phyloP scores from a whole-genome alignment of 306 rosid genomes.

The Betula pendula region DNA sequence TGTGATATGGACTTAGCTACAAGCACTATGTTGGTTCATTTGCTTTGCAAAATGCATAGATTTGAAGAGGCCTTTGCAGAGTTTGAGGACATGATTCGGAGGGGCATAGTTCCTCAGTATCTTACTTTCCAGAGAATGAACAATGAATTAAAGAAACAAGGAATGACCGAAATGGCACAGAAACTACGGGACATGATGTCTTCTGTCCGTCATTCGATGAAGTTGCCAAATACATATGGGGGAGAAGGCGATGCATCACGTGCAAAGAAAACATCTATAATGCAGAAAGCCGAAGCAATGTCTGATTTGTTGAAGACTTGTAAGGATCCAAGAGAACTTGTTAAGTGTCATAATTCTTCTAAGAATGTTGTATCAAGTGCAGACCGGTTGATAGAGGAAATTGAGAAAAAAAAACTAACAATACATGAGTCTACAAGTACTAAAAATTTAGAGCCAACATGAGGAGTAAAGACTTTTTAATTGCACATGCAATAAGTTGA shows the following conservation, averaged over 20 bases:
- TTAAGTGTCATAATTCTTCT: conserved; percentile 43
- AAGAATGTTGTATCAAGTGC: conserved; percentile 46
- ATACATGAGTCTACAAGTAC: conserved; percentile 24
- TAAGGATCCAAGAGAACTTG: conserved; percentile 66
- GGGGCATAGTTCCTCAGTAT: conserved; percentile 83
- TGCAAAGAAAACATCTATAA: conserved; percentile 57
- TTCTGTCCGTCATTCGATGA: conserved; percentile 67
- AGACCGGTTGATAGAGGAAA: conserved; percentile 51
- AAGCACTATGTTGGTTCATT: conserved; percentile 75
- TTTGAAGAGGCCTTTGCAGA: conserved; percentile 68
- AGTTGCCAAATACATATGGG: conserved; percentile 64
- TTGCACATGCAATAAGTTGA: conserved; percentile 2
- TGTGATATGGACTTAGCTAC: conserved; percentile 80
- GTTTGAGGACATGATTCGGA: conserved; percentile 76
- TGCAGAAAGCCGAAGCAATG: conserved; percentile 70
- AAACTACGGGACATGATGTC: conserved; percentile 70
- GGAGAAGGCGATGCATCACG: conserved; percentile 42
- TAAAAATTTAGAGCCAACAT: conserved; percentile 16
- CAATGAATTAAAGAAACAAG: conserved; percentile 54
- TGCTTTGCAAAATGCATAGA: conserved; percentile 74
- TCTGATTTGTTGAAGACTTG: conserved; percentile 66
- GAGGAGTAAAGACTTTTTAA: conserved; percentile 21
- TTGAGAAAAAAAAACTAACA: conserved; percentile 35
- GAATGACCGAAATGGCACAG: conserved; percentile 62
- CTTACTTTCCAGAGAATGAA: conserved; percentile 73